phyloP scores from a whole-genome alignment of 2,329 filamentous ascomycete genomes.

The Neoascochyta sp. region DNA sequence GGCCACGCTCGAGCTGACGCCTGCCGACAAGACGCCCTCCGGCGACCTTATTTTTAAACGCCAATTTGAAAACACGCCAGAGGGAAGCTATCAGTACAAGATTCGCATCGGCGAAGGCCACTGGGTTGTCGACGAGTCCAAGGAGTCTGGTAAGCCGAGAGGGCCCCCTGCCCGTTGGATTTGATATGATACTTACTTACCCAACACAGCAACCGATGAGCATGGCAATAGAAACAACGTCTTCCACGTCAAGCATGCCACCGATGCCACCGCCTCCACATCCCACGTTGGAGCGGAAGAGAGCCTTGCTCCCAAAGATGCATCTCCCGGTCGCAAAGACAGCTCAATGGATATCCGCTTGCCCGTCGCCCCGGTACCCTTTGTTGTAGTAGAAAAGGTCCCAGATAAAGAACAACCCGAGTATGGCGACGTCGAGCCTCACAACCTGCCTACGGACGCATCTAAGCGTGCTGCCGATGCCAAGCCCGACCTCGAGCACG shows the following conservation, averaged over 20 bases:
- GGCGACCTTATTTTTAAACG: slow-evolving; percentile 59
- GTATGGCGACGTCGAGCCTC: slow-evolving; percentile 13
- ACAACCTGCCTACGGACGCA: slow-evolving; percentile 10
- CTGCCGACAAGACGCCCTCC: slow-evolving; percentile 46
- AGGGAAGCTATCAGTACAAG: slow-evolving; percentile 68
- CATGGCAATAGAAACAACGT: slow-evolving; percentile 54
- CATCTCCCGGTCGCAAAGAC: slow-evolving; percentile 16
- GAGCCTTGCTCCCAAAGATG: slow-evolving; percentile 2
- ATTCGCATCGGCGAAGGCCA: slow-evolving; percentile 64
- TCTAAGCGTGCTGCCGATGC: slow-evolving; percentile 21
- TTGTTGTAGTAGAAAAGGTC: slow-evolving; percentile 22
- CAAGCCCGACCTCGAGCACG: slow-evolving; percentile 18
- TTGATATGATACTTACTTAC: slow-evolving; percentile 12
- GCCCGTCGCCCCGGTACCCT: slow-evolving; percentile 15
- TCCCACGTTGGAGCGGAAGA: background rate
- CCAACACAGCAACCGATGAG: slow-evolving; percentile 47
- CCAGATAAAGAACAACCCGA: slow-evolving; percentile 15
- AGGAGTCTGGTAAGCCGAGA: slow-evolving; percentile 54
- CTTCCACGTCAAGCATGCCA: slow-evolving; percentile 33
- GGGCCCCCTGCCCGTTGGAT: background rate
- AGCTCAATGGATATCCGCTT: slow-evolving; percentile 9
- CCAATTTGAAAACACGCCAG: slow-evolving; percentile 52
- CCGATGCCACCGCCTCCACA: background rate
- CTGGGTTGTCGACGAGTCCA: slow-evolving; percentile 62
- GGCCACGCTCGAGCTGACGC: slow-evolving; percentile 63